Evolutionary conservation across 2,329 filamentous ascomycete species (phyloP).

Genomic region (Penicillium frequentans): DNA sequence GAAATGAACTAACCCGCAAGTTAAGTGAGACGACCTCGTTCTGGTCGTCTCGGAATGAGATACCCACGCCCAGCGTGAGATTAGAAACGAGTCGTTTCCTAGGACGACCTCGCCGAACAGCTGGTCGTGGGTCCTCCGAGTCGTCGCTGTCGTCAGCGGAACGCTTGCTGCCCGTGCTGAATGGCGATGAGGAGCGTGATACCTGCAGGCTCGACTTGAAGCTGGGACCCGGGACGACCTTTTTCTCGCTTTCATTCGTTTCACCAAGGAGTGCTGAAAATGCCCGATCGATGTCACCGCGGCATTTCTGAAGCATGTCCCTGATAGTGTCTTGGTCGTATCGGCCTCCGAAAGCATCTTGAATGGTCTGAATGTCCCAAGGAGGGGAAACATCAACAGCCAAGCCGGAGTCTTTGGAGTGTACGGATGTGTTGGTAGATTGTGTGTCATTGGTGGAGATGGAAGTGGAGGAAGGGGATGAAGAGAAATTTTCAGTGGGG

Average conservation of each 20-base stretch:
- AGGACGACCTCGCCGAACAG: conserved; percentile 26
- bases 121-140: conserved; percentile 35
- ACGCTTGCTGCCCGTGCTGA: conserved; percentile 44
- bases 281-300: conserved; percentile 55
- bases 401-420: conserved; percentile 13
- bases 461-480: neutral
- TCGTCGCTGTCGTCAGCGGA: conserved; percentile 41
- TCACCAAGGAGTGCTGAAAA: conserved; percentile 54
- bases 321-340: conserved; percentile 53
- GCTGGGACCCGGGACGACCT: conserved; percentile 20
- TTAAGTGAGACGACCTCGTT: conserved; percentile 41
- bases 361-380: conserved; percentile 58
- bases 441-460: conserved; percentile 7
- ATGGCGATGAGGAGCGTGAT: conserved; percentile 43
- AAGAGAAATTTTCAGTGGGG: neutral
- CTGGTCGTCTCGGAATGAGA: conserved; percentile 38
- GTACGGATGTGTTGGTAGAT: conserved; percentile 8
- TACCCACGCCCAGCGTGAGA: conserved; percentile 37
- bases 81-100: conserved; percentile 38
- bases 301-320: conserved; percentile 53
- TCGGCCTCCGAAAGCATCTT: conserved; percentile 52
- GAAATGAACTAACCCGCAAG: conserved; percentile 27
- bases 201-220: conserved; percentile 37
- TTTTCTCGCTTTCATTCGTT: conserved; percentile 31
- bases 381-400: conserved; percentile 46